These are phyloP conservation scores for Elymus sibiricus DNA, from an alignment of 176 grass and related monocot genomes.

Conservation along the genomic window DNA sequence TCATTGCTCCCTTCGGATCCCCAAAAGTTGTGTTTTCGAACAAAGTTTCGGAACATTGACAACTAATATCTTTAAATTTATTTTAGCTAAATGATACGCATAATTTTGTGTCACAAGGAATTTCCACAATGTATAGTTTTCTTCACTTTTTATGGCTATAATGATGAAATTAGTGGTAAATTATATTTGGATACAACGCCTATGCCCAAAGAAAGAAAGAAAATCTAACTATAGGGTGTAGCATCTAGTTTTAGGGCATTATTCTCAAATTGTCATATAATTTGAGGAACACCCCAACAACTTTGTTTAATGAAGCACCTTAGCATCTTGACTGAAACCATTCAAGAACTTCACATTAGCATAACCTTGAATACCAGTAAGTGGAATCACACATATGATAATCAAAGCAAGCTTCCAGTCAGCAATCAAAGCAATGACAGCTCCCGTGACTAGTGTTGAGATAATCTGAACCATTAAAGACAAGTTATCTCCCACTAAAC, in stretches of 20 bases:
- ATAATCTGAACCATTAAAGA: not conserved
- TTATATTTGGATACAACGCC: too few species aligned
- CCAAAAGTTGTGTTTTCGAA: too few species aligned
- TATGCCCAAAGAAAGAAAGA: too few species aligned
- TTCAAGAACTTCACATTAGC: slow-evolving; percentile 26
- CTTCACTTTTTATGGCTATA: too few species aligned
- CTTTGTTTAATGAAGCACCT: not conserved
- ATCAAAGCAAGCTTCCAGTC: not conserved
- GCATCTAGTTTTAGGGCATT: not conserved
- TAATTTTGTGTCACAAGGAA: too few species aligned
- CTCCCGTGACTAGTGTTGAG: not conserved
- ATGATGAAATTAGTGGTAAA: too few species aligned
- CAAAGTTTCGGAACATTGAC: too few species aligned
- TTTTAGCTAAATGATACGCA: too few species aligned
- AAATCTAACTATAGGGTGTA: not conserved
- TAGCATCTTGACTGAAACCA: slow-evolving; percentile 32
- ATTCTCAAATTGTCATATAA: not conserved
- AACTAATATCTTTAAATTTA: too few species aligned
- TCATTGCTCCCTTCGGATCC: too few species aligned
- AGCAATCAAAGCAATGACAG: not conserved
- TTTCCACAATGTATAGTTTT: too few species aligned
- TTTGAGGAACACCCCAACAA: not conserved
- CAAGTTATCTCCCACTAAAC: slow-evolving; percentile 2
- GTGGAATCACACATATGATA: not conserved
- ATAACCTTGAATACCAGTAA: not conserved